A percentile compares a stretch with the other conserved stretches of the same genome.
These are phyloP conservation scores for Elsinoe perseae DNA, from an alignment of 2,329 filamentous ascomycete species.

Conservation along the genomic window DNA sequence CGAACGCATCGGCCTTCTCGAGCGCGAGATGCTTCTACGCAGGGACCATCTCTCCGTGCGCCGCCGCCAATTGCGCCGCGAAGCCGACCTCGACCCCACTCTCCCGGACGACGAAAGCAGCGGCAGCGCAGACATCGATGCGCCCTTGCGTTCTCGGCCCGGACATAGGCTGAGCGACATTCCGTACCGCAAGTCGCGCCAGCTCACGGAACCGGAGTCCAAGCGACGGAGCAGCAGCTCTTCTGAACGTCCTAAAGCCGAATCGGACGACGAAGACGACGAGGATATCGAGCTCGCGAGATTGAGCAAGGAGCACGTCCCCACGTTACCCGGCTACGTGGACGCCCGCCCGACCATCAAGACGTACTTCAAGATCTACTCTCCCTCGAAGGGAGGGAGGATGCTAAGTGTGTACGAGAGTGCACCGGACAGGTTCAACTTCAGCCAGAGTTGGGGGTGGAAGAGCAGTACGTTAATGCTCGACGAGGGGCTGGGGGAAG, in stretches of 20 bases:
- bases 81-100: not conserved
- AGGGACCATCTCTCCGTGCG: constrained; percentile 21
- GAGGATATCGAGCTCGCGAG: constrained; percentile 20
- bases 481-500: constrained; percentile 38
- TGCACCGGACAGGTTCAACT: constrained; percentile 52
- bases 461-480: constrained; percentile 53
- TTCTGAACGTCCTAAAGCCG: constrained; percentile 16
- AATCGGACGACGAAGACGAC: constrained; percentile 20
- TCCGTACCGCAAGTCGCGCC: constrained; percentile 24
- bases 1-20: constrained; percentile 47
- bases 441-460: constrained; percentile 55
- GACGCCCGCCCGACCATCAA: constrained; percentile 51
- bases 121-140: constrained; percentile 40
- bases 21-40: constrained; percentile 45
- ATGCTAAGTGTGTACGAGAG: constrained; percentile 53
- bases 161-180: constrained; percentile 21
- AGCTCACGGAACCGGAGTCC: constrained; percentile 20
- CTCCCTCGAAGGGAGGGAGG: constrained; percentile 50
- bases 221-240: constrained; percentile 10
- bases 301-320: constrained; percentile 26
- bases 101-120: constrained; percentile 32
- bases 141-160: constrained; percentile 27
- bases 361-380: constrained; percentile 57
- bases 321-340: constrained; percentile 47
- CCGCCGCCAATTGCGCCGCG: constrained; percentile 20